Base-by-base conservation (phyloP, 2,329 filamentous ascomycete genomes). In the Tolypocladium ophioglossoides region DNA sequence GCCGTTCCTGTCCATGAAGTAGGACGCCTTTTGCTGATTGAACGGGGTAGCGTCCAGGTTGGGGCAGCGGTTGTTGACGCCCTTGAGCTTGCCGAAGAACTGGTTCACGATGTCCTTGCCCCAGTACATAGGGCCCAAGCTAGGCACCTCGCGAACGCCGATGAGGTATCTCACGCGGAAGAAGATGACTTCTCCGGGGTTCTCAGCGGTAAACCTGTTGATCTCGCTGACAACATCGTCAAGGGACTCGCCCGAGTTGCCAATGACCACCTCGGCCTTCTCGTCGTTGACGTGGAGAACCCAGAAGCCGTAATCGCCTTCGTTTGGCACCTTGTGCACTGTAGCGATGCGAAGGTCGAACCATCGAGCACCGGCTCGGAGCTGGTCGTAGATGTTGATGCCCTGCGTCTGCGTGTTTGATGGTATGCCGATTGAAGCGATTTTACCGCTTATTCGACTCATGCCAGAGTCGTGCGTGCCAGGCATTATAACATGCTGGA, bases 391-490 rank as follows among this genome's bases (percentile, higher is more conserved):
- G 52, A 77, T 70, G 56, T 68, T 67, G 49, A 76, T 62, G 14
- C 70, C 70, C 52, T 79, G 76, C 0, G 72, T 74, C 55, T 74
- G 70, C 0, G 71, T 75, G 54, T 77, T 77, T 12, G 62, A 57
- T n/a, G 63, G 62, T 20, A 63, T 63, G 4, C 70, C 73, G 12
- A 72, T 64, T 38, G 68, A 64, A 1, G 41, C 38, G 5, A 74
- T 72, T 16, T 62, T 58, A 49, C 59, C 54, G 16, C 63, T 70
- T 56, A 74, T 74, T 1, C 57, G 65, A 27, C 67, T 71, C 74
- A 79, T 78, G n/a, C 74, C 76, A 0, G 74, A 67, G 55, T 78
- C 74, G 56, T 79, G 75, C 4, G 73, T 70, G 10, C 75, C 76
- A 0, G 75, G 75, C 67, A 79, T 72, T 50, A 72, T 68, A 20